A percentile compares a stretch with the other conserved stretches of the same genome.
These are phyloP conservation scores for Trypanosoma caninum DNA, from an alignment of 208 protist species.

Conservation along the genomic window DNA sequence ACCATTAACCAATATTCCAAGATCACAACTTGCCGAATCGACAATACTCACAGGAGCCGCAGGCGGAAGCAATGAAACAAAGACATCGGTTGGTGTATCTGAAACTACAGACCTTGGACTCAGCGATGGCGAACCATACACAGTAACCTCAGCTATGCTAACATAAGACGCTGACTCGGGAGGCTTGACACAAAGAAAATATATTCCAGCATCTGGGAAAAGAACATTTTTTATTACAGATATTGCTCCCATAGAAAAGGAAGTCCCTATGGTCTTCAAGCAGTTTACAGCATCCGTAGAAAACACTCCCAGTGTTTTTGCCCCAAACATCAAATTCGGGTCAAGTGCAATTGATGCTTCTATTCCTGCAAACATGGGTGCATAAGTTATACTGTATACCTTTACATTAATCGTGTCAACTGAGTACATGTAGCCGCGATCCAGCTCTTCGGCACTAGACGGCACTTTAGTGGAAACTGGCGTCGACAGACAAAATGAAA, in stretches of 20 bases:
- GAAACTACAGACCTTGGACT: conserved; percentile 35
- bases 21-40: conserved; percentile 14
- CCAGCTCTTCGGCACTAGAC: conserved; percentile 9
- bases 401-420: conserved; percentile 25
- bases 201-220: conserved; percentile 35
- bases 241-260: conserved; percentile 32
- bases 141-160: conserved; percentile 30
- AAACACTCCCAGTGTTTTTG: conserved; percentile 18
- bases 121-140: conserved; percentile 43
- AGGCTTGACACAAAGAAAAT: conserved; percentile 50
- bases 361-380: conserved; percentile 31
- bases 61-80: conserved; percentile 30
- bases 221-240: conserved; percentile 21
- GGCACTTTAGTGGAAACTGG: conserved; percentile 10
- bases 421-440: conserved; percentile 31
- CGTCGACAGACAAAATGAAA: conserved; percentile 56
- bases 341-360: conserved; percentile 35
- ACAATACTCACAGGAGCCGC: conserved; percentile 27
- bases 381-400: conserved; percentile 48
- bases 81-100: conserved; percentile 24
- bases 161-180: conserved; percentile 16
- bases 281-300: conserved; percentile 5
- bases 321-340: conserved; percentile 27
- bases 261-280: neutral
- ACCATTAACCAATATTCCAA: conserved; percentile 22